These are phyloP conservation scores for Xylaria castorea DNA, from an alignment of 495 filamentous ascomycete genomes.

Conservation along the genomic window DNA sequence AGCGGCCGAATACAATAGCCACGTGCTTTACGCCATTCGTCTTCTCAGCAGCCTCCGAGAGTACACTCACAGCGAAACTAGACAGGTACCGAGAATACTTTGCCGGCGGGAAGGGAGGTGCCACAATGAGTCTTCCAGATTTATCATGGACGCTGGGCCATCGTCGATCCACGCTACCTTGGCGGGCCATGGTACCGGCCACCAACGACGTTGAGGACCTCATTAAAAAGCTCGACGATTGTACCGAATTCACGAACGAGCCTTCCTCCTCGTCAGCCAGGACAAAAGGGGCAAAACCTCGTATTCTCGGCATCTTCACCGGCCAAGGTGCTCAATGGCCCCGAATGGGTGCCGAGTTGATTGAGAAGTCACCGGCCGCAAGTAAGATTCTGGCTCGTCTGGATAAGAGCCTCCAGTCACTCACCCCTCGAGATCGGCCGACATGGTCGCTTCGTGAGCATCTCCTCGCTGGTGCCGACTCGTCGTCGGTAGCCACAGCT, in stretches of 20 bases:
- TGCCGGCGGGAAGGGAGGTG: background rate
- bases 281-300: background rate
- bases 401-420: background rate
- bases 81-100: background rate
- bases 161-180: background rate
- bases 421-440: background rate
- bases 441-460: background rate
- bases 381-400: background rate
- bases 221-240: background rate
- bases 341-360: background rate
- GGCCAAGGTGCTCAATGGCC: background rate
- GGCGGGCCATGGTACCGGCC: background rate
- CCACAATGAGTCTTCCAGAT: background rate
- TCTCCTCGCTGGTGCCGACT: background rate
- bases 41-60: background rate
- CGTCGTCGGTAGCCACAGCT: background rate
- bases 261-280: too few species aligned
- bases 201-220: background rate
- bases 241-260: too few species aligned
- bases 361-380: background rate
- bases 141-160: background rate
- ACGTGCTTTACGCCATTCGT: too few species aligned
- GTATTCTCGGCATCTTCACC: background rate
- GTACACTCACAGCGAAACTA: background rate
- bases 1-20: too few species aligned